phyloP scores from a whole-genome alignment of 495 filamentous ascomycete genomes.

The Tuber calosporum region DNA sequence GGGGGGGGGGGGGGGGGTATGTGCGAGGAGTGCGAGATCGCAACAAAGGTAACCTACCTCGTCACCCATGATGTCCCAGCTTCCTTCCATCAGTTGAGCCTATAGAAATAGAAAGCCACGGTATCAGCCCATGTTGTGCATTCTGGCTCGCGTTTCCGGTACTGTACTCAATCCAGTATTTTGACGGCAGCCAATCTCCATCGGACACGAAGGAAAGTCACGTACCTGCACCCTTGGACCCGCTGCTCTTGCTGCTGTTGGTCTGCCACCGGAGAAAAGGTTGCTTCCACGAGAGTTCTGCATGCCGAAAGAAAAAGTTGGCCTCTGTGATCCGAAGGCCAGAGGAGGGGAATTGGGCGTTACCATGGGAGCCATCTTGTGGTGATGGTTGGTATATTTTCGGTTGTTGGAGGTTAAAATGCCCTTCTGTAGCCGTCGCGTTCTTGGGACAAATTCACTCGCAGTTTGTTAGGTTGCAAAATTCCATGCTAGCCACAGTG shows the following conservation, averaged over 20 bases:
- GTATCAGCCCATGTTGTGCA: slow-evolving; percentile 30
- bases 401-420: background rate
- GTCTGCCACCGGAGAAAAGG: slow-evolving; percentile 24
- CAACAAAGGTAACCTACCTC: slow-evolving; percentile 30
- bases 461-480: slow-evolving; percentile 15
- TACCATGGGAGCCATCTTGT: slow-evolving; percentile 36
- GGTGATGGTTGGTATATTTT: slow-evolving; percentile 8
- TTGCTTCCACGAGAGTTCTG: slow-evolving; percentile 26
- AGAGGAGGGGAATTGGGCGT: slow-evolving; percentile 14
- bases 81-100: slow-evolving; percentile 37
- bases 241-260: slow-evolving; percentile 24
- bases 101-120: slow-evolving; percentile 19
- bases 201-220: slow-evolving; percentile 32
- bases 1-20: slow-evolving; percentile 14
- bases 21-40: slow-evolving; percentile 17
- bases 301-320: slow-evolving; percentile 33
- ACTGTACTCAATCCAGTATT: slow-evolving; percentile 16
- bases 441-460: slow-evolving; percentile 15
- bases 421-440: background rate
- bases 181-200: slow-evolving; percentile 19
- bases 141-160: slow-evolving; percentile 26
- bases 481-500: slow-evolving; percentile 12
- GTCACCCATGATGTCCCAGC: slow-evolving; percentile 40
- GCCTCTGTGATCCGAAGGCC: slow-evolving; percentile 25
- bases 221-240: slow-evolving; percentile 25